Base-by-base conservation (phyloP, 2,329 filamentous ascomycete species). In the Phaeosphaeriaceae sp. region DNA sequence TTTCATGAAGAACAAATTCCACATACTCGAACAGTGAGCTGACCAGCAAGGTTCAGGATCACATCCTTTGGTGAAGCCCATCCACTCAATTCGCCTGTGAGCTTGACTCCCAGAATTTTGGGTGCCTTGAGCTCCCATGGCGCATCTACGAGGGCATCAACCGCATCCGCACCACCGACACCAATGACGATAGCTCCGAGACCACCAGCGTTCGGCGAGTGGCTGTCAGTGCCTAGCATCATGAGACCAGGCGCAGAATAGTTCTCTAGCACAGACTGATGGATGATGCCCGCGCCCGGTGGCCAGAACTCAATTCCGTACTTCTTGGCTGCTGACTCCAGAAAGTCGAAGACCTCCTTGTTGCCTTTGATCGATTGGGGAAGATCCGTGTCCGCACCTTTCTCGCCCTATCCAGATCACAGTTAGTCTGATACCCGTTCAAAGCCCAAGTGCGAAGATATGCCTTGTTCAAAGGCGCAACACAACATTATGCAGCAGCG, bases 121-220 rank as follows among this genome's bases (percentile, higher is more conserved):
- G 95, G 95, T 5, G 95, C 95, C 83, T 96, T 97, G 58, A 99
- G 83, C 80, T 99, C 95, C 95, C 95, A 99, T 0, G 95, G 95
- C 9, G 93, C 93, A 74, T 96, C 93, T 2, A 97, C 95, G 42
- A 99, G 86, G 7, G 94, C 95, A 80, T 99, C 95, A 1, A 99
- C 95, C 22, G 95, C 95, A 80, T 99, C 95, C 22, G 95, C 95
- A 73, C 95, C 95, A 73, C 95, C 95, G 33, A 99, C 95, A 77
- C 95, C 95, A 76, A 99, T 98, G 9, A 95, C 95, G 71, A 97
- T 92, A 3, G 92, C 93, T 67, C 91, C 93, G 54, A 98, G 83
- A 58, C 95, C 95, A 69, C 95, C 95, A n/a, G 92, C 95, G 75
- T 98, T 99, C 45, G 95, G 95, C 47, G 93, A 97, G 79, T 99